Base-by-base conservation (phyloP, 352 stramenopile species). In the Phytophthora constricta region DNA sequence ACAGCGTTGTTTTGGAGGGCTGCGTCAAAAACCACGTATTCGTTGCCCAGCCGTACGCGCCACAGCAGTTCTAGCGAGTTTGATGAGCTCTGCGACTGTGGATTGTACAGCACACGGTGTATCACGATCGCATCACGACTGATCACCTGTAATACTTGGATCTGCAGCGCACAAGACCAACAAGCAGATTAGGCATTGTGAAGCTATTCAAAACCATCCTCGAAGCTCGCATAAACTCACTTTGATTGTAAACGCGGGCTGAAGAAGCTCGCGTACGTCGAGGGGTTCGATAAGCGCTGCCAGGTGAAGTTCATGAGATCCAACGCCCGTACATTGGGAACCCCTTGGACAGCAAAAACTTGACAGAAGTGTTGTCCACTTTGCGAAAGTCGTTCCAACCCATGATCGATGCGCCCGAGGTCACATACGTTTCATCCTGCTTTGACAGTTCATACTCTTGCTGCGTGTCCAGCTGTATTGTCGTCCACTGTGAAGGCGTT, bases 31-130 rank as follows among this genome's bases (percentile, higher is more conserved):
- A 91, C 82, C 22, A 91, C 62, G 64, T 82, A 87, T 45, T 81
- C 77, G 13, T 74, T 56, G 1, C 76, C 80, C 22, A 74, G 61
- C n/a, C 70, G 70, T 25, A 86, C 68, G 41, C 80, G 74, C 54
- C 74, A 86, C 4, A 91, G 61, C 53, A 91, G 53, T 19, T 91
- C 82, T 9, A 91, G 60, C 0, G 76, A 82, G 26, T 86, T 82
- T 1, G 72, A 77, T 8, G 81, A 85, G 52, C 76, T 70, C 47
- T 82, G 77, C 10, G 82, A 84, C 34, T 77, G 69, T 13, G 82
- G 76, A 34, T 87, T 79, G 67, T 84, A 91, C 48, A 91, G 69
- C 43, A 77, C 72, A 13, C 82, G 78, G 49, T 88, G 84, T 42
- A 89, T 60, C 51, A 91, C 72, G 25, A 84, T 45, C 19, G 80